Conservation (phyloP, 73 alveolate species). For the Diophrys sp. region DNA sequence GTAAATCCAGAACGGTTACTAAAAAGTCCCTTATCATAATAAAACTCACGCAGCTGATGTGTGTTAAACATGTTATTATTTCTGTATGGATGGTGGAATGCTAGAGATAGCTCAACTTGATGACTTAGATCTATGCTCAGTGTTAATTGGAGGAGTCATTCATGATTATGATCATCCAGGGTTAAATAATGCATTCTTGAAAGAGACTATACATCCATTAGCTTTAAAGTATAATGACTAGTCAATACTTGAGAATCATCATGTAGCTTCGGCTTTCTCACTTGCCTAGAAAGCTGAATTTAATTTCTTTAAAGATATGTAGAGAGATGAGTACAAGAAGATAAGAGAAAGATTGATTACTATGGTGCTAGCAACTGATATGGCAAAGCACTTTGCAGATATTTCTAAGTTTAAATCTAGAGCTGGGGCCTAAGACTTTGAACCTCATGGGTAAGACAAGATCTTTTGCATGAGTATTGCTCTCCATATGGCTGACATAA, state of each 20-base stretch:
- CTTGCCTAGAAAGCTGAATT: slow-evolving; percentile 42
- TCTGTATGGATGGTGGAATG: slow-evolving; percentile 17
- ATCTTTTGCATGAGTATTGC: slow-evolving; percentile 5
- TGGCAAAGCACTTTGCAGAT: slow-evolving; percentile 47
- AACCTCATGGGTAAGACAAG: slow-evolving; percentile 21
- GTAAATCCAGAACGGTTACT: slow-evolving; percentile 25
- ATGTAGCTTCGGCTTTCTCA: slow-evolving; percentile 73
- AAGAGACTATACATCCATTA: slow-evolving; percentile 6
- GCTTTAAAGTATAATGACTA: slow-evolving; percentile 44
- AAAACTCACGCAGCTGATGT: slow-evolving; percentile 51
- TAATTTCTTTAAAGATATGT: slow-evolving; percentile 59
- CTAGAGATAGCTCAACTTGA: slow-evolving; percentile 3
- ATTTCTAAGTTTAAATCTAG: slow-evolving; percentile 9
- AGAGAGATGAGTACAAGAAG: slow-evolving; percentile 43
- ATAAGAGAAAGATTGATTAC: slow-evolving; percentile 12
- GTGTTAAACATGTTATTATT: slow-evolving; percentile 29
- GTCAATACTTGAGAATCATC: slow-evolving; percentile 76
- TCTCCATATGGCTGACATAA: slow-evolving; percentile 41
- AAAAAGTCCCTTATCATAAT: slow-evolving; percentile 49
- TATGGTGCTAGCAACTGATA: slow-evolving; percentile 44
- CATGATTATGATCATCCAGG: slow-evolving; percentile 42
- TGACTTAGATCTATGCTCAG: slow-evolving; percentile 12
- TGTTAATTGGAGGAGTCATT: slow-evolving; percentile 14
- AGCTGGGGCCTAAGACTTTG: slow-evolving; percentile 19
- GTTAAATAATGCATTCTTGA: slow-evolving; percentile 8